These are phyloP conservation scores for Globisporangium camurandrum DNA, from an alignment of 352 stramenopile species.

Conservation along the genomic window DNA sequence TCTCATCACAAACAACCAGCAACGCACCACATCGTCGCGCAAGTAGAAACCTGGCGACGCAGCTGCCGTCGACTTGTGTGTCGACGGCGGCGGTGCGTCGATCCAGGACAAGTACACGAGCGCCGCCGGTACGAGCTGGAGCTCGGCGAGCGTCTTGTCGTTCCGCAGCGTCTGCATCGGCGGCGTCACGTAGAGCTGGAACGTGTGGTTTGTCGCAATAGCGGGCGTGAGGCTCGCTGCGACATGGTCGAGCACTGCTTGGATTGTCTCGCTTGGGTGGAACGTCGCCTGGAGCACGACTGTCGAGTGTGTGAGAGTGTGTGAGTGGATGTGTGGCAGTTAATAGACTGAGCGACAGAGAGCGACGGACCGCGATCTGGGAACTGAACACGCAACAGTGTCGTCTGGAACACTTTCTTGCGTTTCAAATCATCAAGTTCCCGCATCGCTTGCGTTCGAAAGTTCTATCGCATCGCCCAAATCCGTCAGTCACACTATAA, in stretches of 20 bases:
- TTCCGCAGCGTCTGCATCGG: slow-evolving; percentile 53
- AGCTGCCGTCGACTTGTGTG: slow-evolving; percentile 11
- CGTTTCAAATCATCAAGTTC: slow-evolving; percentile 82
- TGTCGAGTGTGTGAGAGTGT: slow-evolving; percentile 11
- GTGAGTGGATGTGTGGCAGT: not conserved
- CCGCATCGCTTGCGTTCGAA: slow-evolving; percentile 81
- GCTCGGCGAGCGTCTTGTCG: slow-evolving; percentile 50
- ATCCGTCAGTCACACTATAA: not conserved
- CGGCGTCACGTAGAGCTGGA: slow-evolving; percentile 79
- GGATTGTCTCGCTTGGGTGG: slow-evolving; percentile 71
- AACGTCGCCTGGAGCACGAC: slow-evolving; percentile 77
- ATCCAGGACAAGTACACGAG: slow-evolving; percentile 74
- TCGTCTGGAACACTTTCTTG: slow-evolving; percentile 72
- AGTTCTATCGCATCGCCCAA: slow-evolving; percentile 60
- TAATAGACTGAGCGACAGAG: not conserved
- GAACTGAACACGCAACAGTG: slow-evolving; percentile 78
- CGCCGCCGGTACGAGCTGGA: slow-evolving; percentile 72
- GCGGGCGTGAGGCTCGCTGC: slow-evolving; percentile 30
- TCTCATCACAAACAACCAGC: not conserved
- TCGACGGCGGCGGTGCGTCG: slow-evolving; percentile 10
- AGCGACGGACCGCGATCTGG: slow-evolving; percentile 59
- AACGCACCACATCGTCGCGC: slow-evolving; percentile 40
- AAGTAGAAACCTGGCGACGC: slow-evolving; percentile 68
- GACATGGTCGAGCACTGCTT: slow-evolving; percentile 64
- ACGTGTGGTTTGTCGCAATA: slow-evolving; percentile 17